Evolutionary conservation across 2,329 filamentous ascomycete species (phyloP).

Genomic region (Graphilbum ipis-grandicollis): DNA sequence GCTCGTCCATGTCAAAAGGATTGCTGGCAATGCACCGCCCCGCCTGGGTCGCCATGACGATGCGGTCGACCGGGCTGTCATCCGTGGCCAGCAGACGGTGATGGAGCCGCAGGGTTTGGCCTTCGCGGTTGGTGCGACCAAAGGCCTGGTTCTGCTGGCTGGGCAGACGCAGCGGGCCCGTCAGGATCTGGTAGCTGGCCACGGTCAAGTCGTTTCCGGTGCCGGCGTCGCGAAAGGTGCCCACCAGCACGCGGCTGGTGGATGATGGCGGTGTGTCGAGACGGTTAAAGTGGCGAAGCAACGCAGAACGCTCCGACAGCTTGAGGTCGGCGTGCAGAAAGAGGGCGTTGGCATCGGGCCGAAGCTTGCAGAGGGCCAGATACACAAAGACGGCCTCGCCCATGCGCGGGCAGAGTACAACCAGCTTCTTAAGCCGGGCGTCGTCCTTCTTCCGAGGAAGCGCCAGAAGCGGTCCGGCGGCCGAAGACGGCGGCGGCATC

Average conservation of each 20-base stretch:
- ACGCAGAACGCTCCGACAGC: constrained; percentile 6
- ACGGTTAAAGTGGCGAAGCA: constrained; percentile 8
- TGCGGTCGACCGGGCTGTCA: constrained; percentile 10
- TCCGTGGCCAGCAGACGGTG: constrained; percentile 9
- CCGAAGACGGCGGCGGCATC: neutral
- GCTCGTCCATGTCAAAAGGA: constrained; percentile 7
- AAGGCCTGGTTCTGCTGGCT: constrained; percentile 11
- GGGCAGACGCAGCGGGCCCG: constrained; percentile 9
- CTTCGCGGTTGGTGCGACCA: constrained; percentile 11
- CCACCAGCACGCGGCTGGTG: constrained; percentile 6
- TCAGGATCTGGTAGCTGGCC: constrained; percentile 11
- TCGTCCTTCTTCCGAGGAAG: constrained; percentile 1
- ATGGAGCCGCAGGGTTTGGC: constrained; percentile 9
- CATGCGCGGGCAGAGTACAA: constrained; percentile 10
- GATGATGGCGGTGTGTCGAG: constrained; percentile 1
- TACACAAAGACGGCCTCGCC: constrained; percentile 11
- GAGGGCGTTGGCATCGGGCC: constrained; percentile 4
- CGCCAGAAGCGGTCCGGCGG: neutral
- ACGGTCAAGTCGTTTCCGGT: constrained; percentile 9
- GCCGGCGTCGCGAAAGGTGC: constrained; percentile 9
- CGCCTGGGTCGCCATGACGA: constrained; percentile 10
- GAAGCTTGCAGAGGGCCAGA: constrained; percentile 8
- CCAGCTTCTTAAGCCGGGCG: constrained; percentile 9
- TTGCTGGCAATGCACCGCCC: constrained; percentile 8
- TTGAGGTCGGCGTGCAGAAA: constrained; percentile 9